Percentiles rank a stretch among this genome's conserved stretches.
These are phyloP conservation scores for Aleurites moluccanus DNA, from an alignment of 441 rosid species.

Conservation along the genomic window DNA sequence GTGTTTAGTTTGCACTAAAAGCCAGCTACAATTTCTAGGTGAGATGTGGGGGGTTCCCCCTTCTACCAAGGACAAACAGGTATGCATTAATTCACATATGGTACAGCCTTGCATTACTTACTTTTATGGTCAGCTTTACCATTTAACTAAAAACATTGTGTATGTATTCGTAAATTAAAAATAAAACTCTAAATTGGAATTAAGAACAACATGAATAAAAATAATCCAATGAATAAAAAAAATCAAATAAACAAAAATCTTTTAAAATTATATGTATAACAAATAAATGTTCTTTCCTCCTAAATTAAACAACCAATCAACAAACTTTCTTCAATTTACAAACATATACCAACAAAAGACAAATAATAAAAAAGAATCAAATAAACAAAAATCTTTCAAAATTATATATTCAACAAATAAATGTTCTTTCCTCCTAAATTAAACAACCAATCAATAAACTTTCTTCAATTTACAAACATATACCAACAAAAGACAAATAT, in stretches of 20 bases:
- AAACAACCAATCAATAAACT: conserved; percentile 7
- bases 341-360: too few relatives aligned
- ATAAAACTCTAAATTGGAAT: too few relatives aligned
- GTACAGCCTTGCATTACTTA: too few relatives aligned
- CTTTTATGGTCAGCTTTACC: neutral
- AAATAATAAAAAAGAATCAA: neutral
- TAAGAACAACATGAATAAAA: neutral
- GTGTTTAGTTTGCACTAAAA: neutral
- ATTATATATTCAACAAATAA: neutral
- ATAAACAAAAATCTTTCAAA: neutral
- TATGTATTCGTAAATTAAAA: too few relatives aligned
- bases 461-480: conserved; percentile 29
- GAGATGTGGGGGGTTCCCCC: neutral
- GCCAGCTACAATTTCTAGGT: neutral
- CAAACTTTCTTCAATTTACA: conserved; percentile 28
- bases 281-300: neutral
- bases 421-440: conserved; percentile 1
- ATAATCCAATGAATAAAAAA: neutral
- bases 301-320: conserved; percentile 8
- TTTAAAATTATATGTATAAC: neutral
- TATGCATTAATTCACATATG: neutral
- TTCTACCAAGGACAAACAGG: neutral
- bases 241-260: neutral
- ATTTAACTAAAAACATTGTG: neutral
- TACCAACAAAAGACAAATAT: neutral